Conservation (phyloP, 192 early-diverging fungal species). For the Bifiguratus adelaidae region DNA sequence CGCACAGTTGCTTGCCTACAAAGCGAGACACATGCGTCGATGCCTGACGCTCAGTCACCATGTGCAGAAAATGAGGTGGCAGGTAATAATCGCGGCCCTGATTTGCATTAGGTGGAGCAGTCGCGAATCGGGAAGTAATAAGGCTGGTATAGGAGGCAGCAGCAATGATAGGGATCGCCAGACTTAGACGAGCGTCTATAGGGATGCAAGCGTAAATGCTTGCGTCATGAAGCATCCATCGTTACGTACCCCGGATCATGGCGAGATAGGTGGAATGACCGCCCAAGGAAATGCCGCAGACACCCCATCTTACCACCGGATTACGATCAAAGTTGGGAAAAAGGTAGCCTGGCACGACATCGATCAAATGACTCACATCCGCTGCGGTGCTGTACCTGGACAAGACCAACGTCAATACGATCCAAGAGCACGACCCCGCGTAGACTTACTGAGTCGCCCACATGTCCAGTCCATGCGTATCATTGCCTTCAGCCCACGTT, state of each 20-base stretch:
- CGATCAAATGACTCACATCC: slow-evolving; percentile 33
- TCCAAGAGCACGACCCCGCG: background rate
- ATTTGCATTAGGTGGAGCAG: background rate
- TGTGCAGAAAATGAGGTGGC: background rate
- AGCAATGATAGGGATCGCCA: slow-evolving; percentile 14
- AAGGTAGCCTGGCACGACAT: slow-evolving; percentile 28
- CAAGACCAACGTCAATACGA: background rate
- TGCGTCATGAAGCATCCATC: background rate
- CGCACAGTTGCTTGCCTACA: background rate
- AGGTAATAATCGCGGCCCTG: no score
- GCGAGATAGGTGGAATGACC: slow-evolving; percentile 24
- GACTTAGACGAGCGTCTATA: slow-evolving; percentile 13
- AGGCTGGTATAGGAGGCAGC: slow-evolving; percentile 1
- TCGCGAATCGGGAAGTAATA: background rate
- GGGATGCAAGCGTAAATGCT: background rate
- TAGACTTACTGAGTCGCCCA: slow-evolving; percentile 15
- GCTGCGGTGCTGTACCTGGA: slow-evolving; percentile 16
- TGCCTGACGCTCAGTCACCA: background rate
- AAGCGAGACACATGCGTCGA: background rate
- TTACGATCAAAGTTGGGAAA: slow-evolving; percentile 11
- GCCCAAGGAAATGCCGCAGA: slow-evolving; percentile 37
- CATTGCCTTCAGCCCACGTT: slow-evolving; percentile 27
- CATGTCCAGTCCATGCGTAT: slow-evolving; percentile 34
- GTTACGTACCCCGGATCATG: background rate
- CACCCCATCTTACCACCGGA: slow-evolving; percentile 28